A percentile compares a stretch with the other conserved stretches of the same genome.
Conservation (phyloP, 257 asterid genomes). For the Fraxinus quadrangulata region DNA sequence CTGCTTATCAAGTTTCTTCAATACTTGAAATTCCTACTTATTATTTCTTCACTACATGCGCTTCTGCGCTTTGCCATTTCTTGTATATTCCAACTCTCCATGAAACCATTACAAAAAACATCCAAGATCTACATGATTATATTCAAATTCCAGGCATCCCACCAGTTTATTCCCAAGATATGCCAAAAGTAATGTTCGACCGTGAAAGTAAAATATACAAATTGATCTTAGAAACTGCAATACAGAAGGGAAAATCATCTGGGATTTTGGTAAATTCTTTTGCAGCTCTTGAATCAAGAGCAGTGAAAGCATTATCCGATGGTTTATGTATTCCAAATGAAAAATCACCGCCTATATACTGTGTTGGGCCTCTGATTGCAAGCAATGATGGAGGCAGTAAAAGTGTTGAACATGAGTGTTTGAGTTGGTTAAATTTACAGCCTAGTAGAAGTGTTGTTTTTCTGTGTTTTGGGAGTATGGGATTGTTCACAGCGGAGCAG, state of each 20-base stretch:
- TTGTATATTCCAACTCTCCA: slow-evolving; percentile 30
- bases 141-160: slow-evolving; percentile 38
- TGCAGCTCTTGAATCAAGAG: slow-evolving; percentile 19
- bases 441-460: slow-evolving; percentile 52
- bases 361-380: slow-evolving; percentile 44
- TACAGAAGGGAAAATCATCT: slow-evolving; percentile 26
- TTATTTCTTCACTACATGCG: slow-evolving; percentile 27
- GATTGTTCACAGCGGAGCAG: slow-evolving; percentile 44
- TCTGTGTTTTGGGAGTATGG: slow-evolving; percentile 61
- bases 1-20: slow-evolving; percentile 33
- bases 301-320: slow-evolving; percentile 27
- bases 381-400: neutral
- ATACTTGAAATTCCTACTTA: slow-evolving; percentile 35
- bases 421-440: slow-evolving; percentile 64
- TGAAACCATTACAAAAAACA: slow-evolving; percentile 9
- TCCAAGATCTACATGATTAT: slow-evolving; percentile 15
- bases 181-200: slow-evolving; percentile 18
- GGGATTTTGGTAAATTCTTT: slow-evolving; percentile 35
- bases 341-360: slow-evolving; percentile 50
- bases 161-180: slow-evolving; percentile 22
- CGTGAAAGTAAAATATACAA: slow-evolving; percentile 31
- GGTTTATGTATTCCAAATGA: slow-evolving; percentile 41
- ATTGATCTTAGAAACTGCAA: slow-evolving; percentile 26
- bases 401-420: slow-evolving; percentile 36
- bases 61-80: slow-evolving; percentile 15